A percentile compares a stretch with the other conserved stretches of the same genome.
These are phyloP conservation scores for Diplogelasinospora grovesii DNA, from an alignment of 495 filamentous ascomycete genomes.

Conservation along the genomic window DNA sequence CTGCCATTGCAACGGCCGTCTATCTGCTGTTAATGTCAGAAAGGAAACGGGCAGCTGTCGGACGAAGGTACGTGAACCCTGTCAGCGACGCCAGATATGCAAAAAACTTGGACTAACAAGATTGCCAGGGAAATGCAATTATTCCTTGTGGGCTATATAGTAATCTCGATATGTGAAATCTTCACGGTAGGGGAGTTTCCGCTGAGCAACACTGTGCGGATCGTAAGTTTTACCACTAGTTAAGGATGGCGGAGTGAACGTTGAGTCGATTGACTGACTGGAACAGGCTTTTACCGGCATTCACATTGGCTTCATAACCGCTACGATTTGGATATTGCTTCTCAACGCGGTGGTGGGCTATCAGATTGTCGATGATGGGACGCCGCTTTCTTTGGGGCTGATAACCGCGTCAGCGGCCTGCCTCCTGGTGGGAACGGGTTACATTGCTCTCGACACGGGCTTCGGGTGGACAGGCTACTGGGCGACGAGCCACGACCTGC, in stretches of 20 bases:
- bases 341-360: constrained; percentile 90
- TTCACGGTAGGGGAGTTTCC: constrained; percentile 91
- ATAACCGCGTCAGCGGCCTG: constrained; percentile 59
- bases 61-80: constrained; percentile 61
- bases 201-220: constrained; percentile 56
- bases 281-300: constrained; percentile 81
- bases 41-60: constrained; percentile 88
- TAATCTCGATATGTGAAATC: constrained; percentile 92
- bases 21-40: constrained; percentile 77
- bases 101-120: constrained; percentile 17
- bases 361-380: constrained; percentile 92
- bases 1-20: constrained; percentile 62
- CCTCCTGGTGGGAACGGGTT: constrained; percentile 86
- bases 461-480: constrained; percentile 81
- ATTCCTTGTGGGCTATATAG: constrained; percentile 79
- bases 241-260: constrained; percentile 17
- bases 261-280: constrained; percentile 10
- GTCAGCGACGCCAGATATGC: neutral
- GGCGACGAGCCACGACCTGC: constrained; percentile 42
- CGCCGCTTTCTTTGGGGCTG: constrained; percentile 70
- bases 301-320: constrained; percentile 82
- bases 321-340: constrained; percentile 85
- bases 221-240: constrained; percentile 51
- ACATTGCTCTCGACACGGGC: constrained; percentile 91
- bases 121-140: constrained; percentile 86